Evolutionary conservation across 768 basidiomycete species (phyloP).

Genomic region (Termitomyces sp.): DNA sequence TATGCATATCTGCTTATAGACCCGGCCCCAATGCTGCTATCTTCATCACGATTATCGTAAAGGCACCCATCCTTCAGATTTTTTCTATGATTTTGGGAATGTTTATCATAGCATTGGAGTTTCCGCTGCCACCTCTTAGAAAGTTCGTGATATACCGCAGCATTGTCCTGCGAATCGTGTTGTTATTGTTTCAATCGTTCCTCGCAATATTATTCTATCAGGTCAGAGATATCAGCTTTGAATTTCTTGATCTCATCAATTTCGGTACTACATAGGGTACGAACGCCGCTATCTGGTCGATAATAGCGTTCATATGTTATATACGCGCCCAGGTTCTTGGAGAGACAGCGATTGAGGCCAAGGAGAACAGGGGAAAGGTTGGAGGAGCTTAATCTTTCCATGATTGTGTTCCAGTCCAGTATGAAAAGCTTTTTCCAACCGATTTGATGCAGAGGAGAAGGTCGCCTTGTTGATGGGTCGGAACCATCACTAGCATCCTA

Average conservation of each 20-base stretch:
- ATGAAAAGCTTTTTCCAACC: background rate
- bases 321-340: conserved; percentile 57
- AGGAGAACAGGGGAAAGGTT: conserved; percentile 53
- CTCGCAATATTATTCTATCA: conserved; percentile 72
- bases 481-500: conserved; percentile 18
- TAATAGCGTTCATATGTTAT: conserved; percentile 68
- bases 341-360: conserved; percentile 65
- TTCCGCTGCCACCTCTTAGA: conserved; percentile 58
- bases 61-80: conserved; percentile 68
- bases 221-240: conserved; percentile 30
- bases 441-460: background rate
- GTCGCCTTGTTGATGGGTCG: conserved; percentile 16
- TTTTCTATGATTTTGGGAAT: conserved; percentile 57
- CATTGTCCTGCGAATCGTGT: conserved; percentile 51
- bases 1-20: conserved; percentile 25
- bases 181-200: conserved; percentile 60
- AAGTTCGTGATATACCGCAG: conserved; percentile 58
- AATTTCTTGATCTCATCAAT: conserved; percentile 1
- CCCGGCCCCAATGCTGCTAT: conserved; percentile 53
- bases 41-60: conserved; percentile 75
- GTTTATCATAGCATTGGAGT: conserved; percentile 61
- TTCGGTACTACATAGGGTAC: conserved; percentile 52
- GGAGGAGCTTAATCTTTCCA: conserved; percentile 43
- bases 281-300: conserved; percentile 75
- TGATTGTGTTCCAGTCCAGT: background rate